phyloP scores from a whole-genome alignment of 208 protist genomes.

The Trypanosoma vivax region DNA sequence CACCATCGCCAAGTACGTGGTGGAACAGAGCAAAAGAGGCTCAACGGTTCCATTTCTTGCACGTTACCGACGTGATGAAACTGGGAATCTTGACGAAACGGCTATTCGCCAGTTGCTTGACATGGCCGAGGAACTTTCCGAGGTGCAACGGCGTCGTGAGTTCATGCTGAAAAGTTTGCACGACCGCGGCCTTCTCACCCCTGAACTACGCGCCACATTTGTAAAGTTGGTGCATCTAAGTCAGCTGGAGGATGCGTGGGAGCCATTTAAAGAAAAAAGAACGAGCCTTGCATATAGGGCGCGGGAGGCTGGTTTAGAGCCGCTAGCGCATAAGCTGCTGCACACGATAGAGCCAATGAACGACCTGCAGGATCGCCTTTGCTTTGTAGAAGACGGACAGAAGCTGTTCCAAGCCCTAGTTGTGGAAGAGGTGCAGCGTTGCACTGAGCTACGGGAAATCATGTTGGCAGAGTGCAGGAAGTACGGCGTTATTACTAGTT shows the following conservation, averaged over 20 bases:
- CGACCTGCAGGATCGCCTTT: constrained; percentile 18
- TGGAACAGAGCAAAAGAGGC: constrained; percentile 56
- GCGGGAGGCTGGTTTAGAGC: constrained; percentile 64
- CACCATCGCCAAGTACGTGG: constrained; percentile 38
- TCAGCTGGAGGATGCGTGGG: constrained; percentile 79
- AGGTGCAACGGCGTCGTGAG: constrained; percentile 63
- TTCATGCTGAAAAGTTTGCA: constrained; percentile 75
- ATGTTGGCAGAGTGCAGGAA: constrained; percentile 35
- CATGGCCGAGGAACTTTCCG: constrained; percentile 52
- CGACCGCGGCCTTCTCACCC: constrained; percentile 65
- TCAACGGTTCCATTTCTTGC: constrained; percentile 86
- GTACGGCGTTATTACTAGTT: constrained; percentile 24
- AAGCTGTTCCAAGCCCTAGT: constrained; percentile 52
- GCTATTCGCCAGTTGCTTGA: constrained; percentile 54
- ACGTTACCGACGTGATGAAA: constrained; percentile 78
- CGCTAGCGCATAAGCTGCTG: constrained; percentile 38
- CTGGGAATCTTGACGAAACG: constrained; percentile 60
- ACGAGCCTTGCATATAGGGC: constrained; percentile 66
- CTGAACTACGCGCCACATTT: constrained; percentile 31
- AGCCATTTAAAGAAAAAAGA: constrained; percentile 75
- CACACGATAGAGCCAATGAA: constrained; percentile 24
- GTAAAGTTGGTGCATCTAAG: constrained; percentile 51
- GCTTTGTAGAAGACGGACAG: constrained; percentile 35
- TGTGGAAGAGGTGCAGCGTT: constrained; percentile 62
- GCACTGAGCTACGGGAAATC: constrained; percentile 30